A percentile compares a stretch with the other conserved stretches of the same genome.
Evolutionary conservation across 2,329 filamentous ascomycete genomes (phyloP).

Genomic region (Sarocladium strictum): DNA sequence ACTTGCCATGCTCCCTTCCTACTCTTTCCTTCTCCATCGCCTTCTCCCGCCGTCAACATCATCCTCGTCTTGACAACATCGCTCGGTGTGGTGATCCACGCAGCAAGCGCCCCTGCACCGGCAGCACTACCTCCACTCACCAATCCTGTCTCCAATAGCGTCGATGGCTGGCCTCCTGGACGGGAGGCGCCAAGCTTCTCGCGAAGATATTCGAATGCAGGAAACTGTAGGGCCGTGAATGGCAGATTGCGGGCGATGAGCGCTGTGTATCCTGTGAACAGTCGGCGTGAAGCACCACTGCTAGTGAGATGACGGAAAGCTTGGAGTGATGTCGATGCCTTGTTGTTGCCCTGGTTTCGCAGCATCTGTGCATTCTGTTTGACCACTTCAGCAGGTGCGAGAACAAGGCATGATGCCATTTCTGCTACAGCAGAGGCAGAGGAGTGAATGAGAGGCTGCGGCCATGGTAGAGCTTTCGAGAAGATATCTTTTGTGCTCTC

Average conservation of each 20-base stretch:
- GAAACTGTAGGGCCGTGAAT: slow-evolving; percentile 84
- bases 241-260: slow-evolving; percentile 78
- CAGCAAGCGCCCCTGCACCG: slow-evolving; percentile 65
- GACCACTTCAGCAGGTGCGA: slow-evolving; percentile 84
- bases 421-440: slow-evolving; percentile 71
- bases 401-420: slow-evolving; percentile 76
- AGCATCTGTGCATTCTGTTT: slow-evolving; percentile 94
- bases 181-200: slow-evolving; percentile 34
- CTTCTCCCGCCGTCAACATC: slow-evolving; percentile 62
- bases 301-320: slow-evolving; percentile 45
- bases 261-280: slow-evolving; percentile 70
- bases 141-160: slow-evolving; percentile 59
- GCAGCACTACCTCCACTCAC: slow-evolving; percentile 72
- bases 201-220: slow-evolving; percentile 72
- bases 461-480: slow-evolving; percentile 46
- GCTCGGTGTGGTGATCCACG: slow-evolving; percentile 78
- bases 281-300: slow-evolving; percentile 45
- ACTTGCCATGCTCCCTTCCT: slow-evolving; percentile 48
- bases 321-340: slow-evolving; percentile 37
- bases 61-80: slow-evolving; percentile 88
- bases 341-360: slow-evolving; percentile 16
- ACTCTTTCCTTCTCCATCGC: slow-evolving; percentile 12
- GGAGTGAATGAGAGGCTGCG: slow-evolving; percentile 65
- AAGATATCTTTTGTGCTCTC: slow-evolving; percentile 67
- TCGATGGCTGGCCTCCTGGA: slow-evolving; percentile 14